Percentiles rank a stretch among this genome's conserved stretches.
These are phyloP conservation scores for Kazachstania bromeliacearum DNA, from an alignment of 805 yeast species.

Conservation along the genomic window DNA sequence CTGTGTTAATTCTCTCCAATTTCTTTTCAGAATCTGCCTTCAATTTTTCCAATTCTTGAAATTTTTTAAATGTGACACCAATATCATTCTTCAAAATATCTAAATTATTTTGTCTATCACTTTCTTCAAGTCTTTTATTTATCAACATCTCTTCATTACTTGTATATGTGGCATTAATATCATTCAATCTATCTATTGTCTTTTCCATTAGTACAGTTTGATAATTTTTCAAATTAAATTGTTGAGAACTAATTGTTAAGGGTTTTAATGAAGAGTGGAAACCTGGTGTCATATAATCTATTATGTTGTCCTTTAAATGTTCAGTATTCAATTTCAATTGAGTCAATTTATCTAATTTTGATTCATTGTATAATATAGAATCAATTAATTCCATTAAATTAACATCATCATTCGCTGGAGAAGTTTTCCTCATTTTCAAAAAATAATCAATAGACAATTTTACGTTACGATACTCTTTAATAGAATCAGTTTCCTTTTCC, in stretches of 20 bases:
- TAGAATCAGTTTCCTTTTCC: constrained; percentile 7
- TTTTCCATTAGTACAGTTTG: constrained; percentile 32
- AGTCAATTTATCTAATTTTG: too few relatives aligned
- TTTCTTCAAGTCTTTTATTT: constrained; percentile 30
- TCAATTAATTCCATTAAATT: neutral
- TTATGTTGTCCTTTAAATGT: neutral
- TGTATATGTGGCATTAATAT: constrained; percentile 20
- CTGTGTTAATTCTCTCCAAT: constrained; percentile 15
- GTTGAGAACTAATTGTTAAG: constrained; percentile 3
- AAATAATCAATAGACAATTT: constrained; percentile 25
- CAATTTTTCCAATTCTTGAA: constrained; percentile 18
- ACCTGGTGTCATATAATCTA: constrained; percentile 5
- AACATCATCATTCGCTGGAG: too few relatives aligned
- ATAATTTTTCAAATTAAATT: constrained; percentile 24
- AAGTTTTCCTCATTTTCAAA: constrained; percentile 11
- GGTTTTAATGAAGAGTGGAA: constrained; percentile 7
- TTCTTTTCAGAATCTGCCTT: constrained; percentile 21
- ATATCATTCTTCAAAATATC: constrained; percentile 34
- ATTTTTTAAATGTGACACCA: constrained; percentile 34
- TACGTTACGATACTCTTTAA: constrained; percentile 16
- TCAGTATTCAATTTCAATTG: too few relatives aligned
- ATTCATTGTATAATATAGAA: neutral
- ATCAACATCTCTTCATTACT: constrained; percentile 16
- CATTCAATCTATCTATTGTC: constrained; percentile 29
- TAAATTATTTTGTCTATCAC: constrained; percentile 32